phyloP scores from a whole-genome alignment of 371 early-diverging fungal genomes.

The Zychaea mexicana region DNA sequence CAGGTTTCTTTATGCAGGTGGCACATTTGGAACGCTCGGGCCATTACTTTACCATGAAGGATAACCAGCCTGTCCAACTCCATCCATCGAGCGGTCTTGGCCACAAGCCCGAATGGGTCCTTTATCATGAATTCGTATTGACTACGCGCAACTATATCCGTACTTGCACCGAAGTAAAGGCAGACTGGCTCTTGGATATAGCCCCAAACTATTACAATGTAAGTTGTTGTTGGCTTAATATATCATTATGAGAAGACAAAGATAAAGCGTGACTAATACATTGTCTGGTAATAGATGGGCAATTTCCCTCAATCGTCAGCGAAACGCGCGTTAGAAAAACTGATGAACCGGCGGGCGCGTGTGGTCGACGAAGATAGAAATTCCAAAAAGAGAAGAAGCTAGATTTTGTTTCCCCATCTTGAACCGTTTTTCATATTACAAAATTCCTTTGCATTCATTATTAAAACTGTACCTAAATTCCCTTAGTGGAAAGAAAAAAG shows the following conservation, averaged over 20 bases:
- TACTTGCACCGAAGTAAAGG: constrained; percentile 87
- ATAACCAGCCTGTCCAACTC: constrained; percentile 95
- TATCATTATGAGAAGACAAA: too few relatives aligned
- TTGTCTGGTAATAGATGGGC: constrained; percentile 77
- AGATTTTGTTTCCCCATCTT: background rate
- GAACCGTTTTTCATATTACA: background rate
- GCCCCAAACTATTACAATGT: constrained; percentile 77
- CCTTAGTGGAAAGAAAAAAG: too few relatives aligned
- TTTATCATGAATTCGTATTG: constrained; percentile 98
- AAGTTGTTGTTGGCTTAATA: background rate
- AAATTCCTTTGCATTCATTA: background rate
- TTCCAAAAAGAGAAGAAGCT: constrained; percentile 35
- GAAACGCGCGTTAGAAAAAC: constrained; percentile 76
- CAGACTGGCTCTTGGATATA: constrained; percentile 91
- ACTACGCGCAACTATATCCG: constrained; percentile 96
- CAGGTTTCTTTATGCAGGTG: constrained; percentile 98
- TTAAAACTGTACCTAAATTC: too few relatives aligned
- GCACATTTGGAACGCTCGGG: constrained; percentile 91
- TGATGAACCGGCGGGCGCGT: constrained; percentile 42
- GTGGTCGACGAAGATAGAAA: constrained; percentile 31
- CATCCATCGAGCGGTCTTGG: constrained; percentile 91
- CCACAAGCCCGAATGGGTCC: constrained; percentile 94
- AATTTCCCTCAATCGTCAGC: constrained; percentile 93
- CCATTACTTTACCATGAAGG: constrained; percentile 93
- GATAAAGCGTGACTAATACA: too few relatives aligned